These are phyloP conservation scores for Verticillium isaacii DNA, from an alignment of 2,329 filamentous ascomycete species.

Conservation along the genomic window DNA sequence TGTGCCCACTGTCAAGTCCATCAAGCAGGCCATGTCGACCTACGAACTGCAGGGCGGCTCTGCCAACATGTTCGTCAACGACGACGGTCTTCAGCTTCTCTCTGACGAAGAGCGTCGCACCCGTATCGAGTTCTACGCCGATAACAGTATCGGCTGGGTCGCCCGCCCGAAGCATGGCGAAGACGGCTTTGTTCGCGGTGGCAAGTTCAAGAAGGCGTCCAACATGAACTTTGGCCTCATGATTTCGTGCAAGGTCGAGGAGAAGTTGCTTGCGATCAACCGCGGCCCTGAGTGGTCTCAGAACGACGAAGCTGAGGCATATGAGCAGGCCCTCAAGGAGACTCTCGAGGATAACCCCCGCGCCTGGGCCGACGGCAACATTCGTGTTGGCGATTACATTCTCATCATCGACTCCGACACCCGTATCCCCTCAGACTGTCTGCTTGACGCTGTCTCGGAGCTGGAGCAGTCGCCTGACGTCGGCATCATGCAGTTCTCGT, in stretches of 20 bases:
- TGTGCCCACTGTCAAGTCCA: constrained; percentile 68
- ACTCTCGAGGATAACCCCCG: constrained; percentile 64
- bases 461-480: constrained; percentile 78
- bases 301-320: constrained; percentile 61
- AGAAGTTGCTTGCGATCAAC: constrained; percentile 54
- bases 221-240: constrained; percentile 70
- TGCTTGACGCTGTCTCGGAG: constrained; percentile 74
- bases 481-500: constrained; percentile 73
- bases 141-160: constrained; percentile 66
- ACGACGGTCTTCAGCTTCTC: constrained; percentile 68
- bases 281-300: constrained; percentile 62
- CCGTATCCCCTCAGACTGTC: constrained; percentile 70
- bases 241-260: constrained; percentile 66
- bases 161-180: constrained; percentile 60
- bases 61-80: constrained; percentile 72
- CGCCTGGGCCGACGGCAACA: constrained; percentile 79
- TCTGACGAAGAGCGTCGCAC: constrained; percentile 56
- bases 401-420: constrained; percentile 76
- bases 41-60: constrained; percentile 76
- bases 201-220: constrained; percentile 67
- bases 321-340: constrained; percentile 60
- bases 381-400: constrained; percentile 81
- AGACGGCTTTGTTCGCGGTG: constrained; percentile 56
- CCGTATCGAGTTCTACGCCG: constrained; percentile 63
- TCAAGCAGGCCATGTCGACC: constrained; percentile 72